Evolutionary conservation across 83 land plant species (phyloP).

Genomic region (Picea abies): DNA sequence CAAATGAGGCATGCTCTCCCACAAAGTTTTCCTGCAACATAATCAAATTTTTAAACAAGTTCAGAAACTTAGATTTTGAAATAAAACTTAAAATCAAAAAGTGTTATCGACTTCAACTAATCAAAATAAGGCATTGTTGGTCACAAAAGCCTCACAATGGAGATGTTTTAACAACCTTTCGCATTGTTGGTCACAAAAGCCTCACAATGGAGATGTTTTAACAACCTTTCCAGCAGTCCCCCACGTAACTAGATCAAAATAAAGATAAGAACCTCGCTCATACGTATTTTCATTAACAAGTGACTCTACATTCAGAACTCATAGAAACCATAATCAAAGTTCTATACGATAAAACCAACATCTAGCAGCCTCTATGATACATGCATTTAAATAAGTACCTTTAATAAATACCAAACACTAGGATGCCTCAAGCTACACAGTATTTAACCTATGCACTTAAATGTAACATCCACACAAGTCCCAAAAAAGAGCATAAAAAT

Average conservation of each 20-base stretch:
- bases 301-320: conserved; percentile 71
- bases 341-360: conserved; percentile 74
- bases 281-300: conserved; percentile 60
- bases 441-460: background rate
- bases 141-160: background rate
- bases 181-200: background rate
- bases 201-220: background rate
- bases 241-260: conserved; percentile 80
- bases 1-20: too few species aligned
- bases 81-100: conserved; percentile 2
- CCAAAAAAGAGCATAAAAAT: background rate
- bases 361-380: conserved; percentile 54
- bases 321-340: conserved; percentile 61
- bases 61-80: background rate
- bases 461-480: background rate
- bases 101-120: background rate
- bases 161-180: conserved; percentile 60
- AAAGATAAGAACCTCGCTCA: conserved; percentile 82
- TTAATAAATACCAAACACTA: background rate
- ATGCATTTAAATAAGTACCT: conserved; percentile 38
- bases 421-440: conserved; percentile 1
- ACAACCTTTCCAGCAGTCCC: conserved; percentile 74
- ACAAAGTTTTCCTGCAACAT: conserved; percentile 75
- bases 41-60: background rate
- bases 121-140: background rate